Conservation (phyloP, 73 alveolate genomes). For the Symbiodinium pilosum region DNA sequence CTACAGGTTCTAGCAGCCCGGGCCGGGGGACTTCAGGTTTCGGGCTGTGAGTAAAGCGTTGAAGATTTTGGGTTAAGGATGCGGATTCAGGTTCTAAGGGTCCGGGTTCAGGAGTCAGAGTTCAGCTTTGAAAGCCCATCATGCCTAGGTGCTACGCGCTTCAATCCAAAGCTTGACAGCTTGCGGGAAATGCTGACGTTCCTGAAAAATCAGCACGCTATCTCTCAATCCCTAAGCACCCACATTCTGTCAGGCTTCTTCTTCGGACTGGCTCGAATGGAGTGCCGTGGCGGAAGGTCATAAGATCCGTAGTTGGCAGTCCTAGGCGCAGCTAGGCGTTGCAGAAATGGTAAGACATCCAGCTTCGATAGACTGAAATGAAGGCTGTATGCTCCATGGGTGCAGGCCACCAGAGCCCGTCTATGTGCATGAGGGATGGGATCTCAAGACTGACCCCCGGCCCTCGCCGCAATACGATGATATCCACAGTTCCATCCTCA, state of each 20-base stretch:
- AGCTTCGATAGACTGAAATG: too few species aligned
- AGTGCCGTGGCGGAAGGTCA: background rate
- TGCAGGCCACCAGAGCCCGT: too few species aligned
- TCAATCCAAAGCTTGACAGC: too few species aligned
- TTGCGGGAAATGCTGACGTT: too few species aligned
- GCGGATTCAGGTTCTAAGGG: background rate
- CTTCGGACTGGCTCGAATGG: background rate
- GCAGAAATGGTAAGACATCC: too few species aligned
- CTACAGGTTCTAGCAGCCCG: background rate
- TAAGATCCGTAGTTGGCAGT: too few species aligned
- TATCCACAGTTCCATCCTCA: too few species aligned
- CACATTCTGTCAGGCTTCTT: background rate
- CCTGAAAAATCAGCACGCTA: background rate
- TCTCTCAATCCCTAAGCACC: background rate
- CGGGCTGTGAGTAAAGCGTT: background rate
- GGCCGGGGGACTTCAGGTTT: background rate
- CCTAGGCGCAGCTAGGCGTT: too few species aligned
- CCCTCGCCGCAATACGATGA: too few species aligned
- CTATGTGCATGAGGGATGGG: too few species aligned
- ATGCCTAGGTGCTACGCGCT: background rate
- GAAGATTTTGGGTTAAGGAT: background rate
- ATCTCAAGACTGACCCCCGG: too few species aligned
- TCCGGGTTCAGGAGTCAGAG: background rate
- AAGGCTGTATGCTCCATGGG: too few species aligned
- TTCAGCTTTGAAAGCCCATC: background rate